These are phyloP conservation scores for Meira nashicola DNA, from an alignment of 1,284 basidiomycete genomes.

Conservation along the genomic window DNA sequence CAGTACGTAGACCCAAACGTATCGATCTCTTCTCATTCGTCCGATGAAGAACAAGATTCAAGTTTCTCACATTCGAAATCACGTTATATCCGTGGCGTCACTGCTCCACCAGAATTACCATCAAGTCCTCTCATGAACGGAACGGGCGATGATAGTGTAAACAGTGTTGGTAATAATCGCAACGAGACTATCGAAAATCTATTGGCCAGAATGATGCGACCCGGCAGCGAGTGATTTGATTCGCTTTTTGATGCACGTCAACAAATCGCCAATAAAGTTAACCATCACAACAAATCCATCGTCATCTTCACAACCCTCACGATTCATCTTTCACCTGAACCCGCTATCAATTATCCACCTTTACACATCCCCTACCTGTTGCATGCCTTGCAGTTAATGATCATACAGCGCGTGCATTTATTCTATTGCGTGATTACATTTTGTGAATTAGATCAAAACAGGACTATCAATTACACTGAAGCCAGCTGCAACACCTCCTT, in stretches of 20 bases:
- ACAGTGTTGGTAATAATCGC: not conserved
- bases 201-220: slow-evolving; percentile 35
- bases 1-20: not conserved
- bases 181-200: slow-evolving; percentile 30
- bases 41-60: slow-evolving; percentile 13
- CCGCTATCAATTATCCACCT: too few relatives aligned
- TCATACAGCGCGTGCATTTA: too few relatives aligned
- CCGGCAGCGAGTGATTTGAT: not conserved
- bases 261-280: not conserved
- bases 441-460: slow-evolving; percentile 59
- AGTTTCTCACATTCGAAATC: slow-evolving; percentile 27
- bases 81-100: slow-evolving; percentile 25
- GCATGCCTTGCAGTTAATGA: too few relatives aligned
- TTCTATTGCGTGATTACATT: too few relatives aligned
- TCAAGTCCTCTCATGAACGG: slow-evolving; percentile 19
- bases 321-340: too few relatives aligned
- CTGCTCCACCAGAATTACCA: slow-evolving; percentile 28
- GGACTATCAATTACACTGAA: slow-evolving; percentile 80
- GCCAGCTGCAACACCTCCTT: slow-evolving; percentile 89
- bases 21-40: not conserved
- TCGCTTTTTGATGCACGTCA: not conserved
- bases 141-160: slow-evolving; percentile 10
- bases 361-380: too few relatives aligned
- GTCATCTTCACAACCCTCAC: too few relatives aligned
- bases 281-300: too few relatives aligned